Percentiles rank a stretch among this genome's conserved stretches.
Conservation (phyloP, 495 filamentous ascomycete genomes). For the Talaromyces trachyspermus region DNA sequence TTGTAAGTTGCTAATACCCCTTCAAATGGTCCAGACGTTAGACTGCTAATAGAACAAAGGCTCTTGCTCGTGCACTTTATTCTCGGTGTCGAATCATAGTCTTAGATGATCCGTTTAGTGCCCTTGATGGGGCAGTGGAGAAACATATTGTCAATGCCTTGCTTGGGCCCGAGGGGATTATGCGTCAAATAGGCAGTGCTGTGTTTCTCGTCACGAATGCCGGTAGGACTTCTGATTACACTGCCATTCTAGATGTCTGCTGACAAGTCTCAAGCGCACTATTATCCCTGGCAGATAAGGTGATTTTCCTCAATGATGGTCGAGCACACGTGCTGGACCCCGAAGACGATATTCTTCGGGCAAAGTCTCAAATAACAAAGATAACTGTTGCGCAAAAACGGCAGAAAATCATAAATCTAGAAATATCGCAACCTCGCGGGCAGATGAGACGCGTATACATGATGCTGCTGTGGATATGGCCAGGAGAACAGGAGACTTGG, state of each 20-base stretch:
- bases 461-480: conserved; percentile 1
- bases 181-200: conserved; percentile 17
- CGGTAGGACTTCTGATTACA: conserved; percentile 9
- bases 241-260: not conserved
- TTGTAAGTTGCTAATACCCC: no score
- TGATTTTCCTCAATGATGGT: no score
- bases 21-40: no score
- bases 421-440: not conserved
- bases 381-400: no score
- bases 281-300: no score
- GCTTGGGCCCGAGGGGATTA: conserved; percentile 30
- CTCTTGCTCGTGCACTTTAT: conserved; percentile 40
- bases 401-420: conserved; percentile 16
- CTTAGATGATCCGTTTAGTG: conserved; percentile 43
- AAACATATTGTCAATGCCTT: conserved; percentile 34
- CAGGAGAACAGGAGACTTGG: conserved; percentile 1
- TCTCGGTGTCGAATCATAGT: conserved; percentile 26
- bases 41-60: conserved; percentile 10
- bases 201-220: conserved; percentile 19
- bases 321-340: no score
- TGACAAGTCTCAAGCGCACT: not conserved
- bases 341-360: no score
- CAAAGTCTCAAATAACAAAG: no score
- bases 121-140: conserved; percentile 39
- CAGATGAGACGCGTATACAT: no score